Evolutionary conservation across 2,329 filamentous ascomycete genomes (phyloP).

Genomic region (Beauveria rudraprayagi): DNA sequence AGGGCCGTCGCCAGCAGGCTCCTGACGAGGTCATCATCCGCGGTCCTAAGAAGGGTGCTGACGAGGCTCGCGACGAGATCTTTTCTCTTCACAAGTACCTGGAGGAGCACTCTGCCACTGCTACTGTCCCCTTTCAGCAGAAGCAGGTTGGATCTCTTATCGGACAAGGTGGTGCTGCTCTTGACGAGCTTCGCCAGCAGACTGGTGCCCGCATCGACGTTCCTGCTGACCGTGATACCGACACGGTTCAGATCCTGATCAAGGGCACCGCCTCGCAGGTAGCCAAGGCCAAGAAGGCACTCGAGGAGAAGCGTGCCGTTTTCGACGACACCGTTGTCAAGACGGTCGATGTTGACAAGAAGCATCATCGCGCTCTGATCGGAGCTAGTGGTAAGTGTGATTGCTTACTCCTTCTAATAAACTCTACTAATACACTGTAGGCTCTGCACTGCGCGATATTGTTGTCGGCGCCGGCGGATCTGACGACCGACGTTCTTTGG

Average conservation of each 20-base stretch:
- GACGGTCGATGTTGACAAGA: conserved; percentile 86
- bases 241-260: conserved; percentile 77
- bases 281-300: conserved; percentile 79
- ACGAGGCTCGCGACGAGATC: conserved; percentile 86
- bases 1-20: conserved; percentile 62
- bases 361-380: conserved; percentile 85
- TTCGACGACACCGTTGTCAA: conserved; percentile 86
- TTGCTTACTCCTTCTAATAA: background rate
- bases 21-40: conserved; percentile 85
- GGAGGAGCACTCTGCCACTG: conserved; percentile 76
- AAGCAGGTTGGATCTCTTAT: conserved; percentile 92
- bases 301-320: conserved; percentile 76
- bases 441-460: conserved; percentile 77
- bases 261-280: conserved; percentile 91
- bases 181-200: conserved; percentile 78
- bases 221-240: conserved; percentile 67
- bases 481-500: conserved; percentile 73
- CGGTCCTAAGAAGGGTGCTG: conserved; percentile 86
- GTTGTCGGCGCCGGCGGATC: conserved; percentile 84
- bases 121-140: conserved; percentile 76
- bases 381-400: conserved; percentile 68
- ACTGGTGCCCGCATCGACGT: conserved; percentile 90
- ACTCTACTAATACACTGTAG: conserved; percentile 42
- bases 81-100: conserved; percentile 82
- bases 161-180: conserved; percentile 78